Conservation (phyloP, 2,329 filamentous ascomycete genomes). For the Phaeoacremonium minimum region DNA sequence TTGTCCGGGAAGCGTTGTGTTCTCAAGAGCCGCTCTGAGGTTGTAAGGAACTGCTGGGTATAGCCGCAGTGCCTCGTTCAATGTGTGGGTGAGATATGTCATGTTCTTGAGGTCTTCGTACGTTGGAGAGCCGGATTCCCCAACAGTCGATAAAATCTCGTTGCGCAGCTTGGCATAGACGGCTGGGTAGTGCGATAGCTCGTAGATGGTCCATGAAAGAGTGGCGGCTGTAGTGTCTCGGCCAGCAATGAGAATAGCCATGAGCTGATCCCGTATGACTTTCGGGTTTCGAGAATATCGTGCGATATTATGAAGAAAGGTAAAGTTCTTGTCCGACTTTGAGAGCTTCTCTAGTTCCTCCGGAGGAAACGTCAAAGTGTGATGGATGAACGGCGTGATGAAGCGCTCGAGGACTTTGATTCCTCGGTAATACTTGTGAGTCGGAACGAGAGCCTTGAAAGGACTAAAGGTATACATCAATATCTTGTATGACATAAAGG, state of each 20-base stretch:
- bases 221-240: constrained; percentile 54
- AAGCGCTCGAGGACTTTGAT: constrained; percentile 65
- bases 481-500: not conserved
- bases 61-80: constrained; percentile 28
- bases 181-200: constrained; percentile 27
- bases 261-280: constrained; percentile 71
- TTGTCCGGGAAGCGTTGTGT: constrained; percentile 15
- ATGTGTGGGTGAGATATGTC: constrained; percentile 43
- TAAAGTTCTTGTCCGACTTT: constrained; percentile 63
- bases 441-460: constrained; percentile 54
- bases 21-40: constrained; percentile 17
- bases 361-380: constrained; percentile 56
- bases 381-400: constrained; percentile 64
- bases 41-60: constrained; percentile 22
- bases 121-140: constrained; percentile 28
- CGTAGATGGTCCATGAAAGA: constrained; percentile 33
- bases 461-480: constrained; percentile 47
- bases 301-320: constrained; percentile 74
- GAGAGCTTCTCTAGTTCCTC: constrained; percentile 66
- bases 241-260: constrained; percentile 68
- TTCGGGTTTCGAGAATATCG: constrained; percentile 58
- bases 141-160: constrained; percentile 23
- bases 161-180: constrained; percentile 30
- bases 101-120: constrained; percentile 44
- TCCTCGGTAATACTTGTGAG: constrained; percentile 54